Conservation (phyloP, 1,284 basidiomycete genomes). For the Malassezia sympodialis region DNA sequence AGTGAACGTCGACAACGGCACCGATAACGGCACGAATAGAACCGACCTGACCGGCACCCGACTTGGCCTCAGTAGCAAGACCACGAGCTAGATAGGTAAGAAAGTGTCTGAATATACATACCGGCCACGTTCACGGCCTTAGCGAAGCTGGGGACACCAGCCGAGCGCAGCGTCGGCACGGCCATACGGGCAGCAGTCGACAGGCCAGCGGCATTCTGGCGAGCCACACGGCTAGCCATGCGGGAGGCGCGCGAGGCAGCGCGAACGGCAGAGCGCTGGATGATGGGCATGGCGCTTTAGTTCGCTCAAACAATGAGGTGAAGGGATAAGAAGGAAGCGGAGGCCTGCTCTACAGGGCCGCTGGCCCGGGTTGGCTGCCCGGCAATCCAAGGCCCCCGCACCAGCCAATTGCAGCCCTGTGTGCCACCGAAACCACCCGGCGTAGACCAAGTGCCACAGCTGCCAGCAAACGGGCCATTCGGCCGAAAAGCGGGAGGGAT, state of each 20-base stretch:
- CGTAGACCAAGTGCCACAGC: background rate
- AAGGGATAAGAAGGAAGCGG: constrained; percentile 16
- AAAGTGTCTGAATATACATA: constrained; percentile 1
- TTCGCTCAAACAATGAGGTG: constrained; percentile 18
- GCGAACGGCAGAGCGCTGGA: constrained; percentile 35
- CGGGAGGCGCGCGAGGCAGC: constrained; percentile 37
- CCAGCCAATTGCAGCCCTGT: constrained; percentile 18
- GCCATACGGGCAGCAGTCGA: constrained; percentile 28
- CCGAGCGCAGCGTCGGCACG: constrained; percentile 22
- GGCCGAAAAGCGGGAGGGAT: constrained; percentile 9
- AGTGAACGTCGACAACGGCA: constrained; percentile 94
- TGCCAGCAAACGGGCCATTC: constrained; percentile 17
- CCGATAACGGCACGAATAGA: constrained; percentile 49
- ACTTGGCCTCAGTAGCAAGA: constrained; percentile 32
- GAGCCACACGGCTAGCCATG: constrained; percentile 20
- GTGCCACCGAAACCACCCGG: constrained; percentile 19
- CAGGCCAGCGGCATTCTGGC: constrained; percentile 32
- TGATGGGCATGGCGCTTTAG: constrained; percentile 28
- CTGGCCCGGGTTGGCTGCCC: constrained; percentile 19
- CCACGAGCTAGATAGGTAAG: constrained; percentile 22
- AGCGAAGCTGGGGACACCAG: constrained; percentile 23
- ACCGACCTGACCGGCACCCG: constrained; percentile 30
- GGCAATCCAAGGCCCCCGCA: constrained; percentile 5
- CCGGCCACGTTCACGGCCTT: constrained; percentile 14
- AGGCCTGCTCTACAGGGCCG: background rate